Conservation (phyloP, 2,329 filamentous ascomycete species). For the Dactylellina haptotyla region DNA sequence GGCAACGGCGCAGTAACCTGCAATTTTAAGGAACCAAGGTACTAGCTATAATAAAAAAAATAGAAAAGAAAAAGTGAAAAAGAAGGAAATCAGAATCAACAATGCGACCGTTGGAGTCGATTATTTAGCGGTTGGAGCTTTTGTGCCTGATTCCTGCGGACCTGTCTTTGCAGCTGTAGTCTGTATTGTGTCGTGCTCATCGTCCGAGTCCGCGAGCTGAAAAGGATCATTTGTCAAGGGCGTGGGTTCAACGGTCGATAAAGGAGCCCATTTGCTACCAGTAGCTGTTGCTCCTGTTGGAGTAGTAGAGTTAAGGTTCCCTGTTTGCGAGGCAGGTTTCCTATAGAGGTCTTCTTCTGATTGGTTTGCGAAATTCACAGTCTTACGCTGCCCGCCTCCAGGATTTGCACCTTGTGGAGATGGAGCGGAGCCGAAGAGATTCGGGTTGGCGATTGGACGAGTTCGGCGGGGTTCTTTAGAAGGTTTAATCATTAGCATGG, state of each 20-base stretch:
- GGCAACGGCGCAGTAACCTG: too few relatives aligned
- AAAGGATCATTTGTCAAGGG: slow-evolving; percentile 97
- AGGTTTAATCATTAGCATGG: slow-evolving; percentile 19
- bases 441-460: slow-evolving; percentile 77
- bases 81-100: neutral
- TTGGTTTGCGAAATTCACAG: slow-evolving; percentile 68
- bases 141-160: slow-evolving; percentile 54
- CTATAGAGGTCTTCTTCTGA: slow-evolving; percentile 63
- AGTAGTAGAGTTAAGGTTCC: neutral
- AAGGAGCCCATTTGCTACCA: slow-evolving; percentile 93
- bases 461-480: slow-evolving; percentile 68
- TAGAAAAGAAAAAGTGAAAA: neutral
- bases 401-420: slow-evolving; percentile 63
- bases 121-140: slow-evolving; percentile 27
- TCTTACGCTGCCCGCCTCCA: slow-evolving; percentile 63
- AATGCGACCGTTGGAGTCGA: too few relatives aligned
- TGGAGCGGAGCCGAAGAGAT: slow-evolving; percentile 78
- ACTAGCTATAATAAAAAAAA: neutral
- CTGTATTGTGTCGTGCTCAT: slow-evolving; percentile 80
- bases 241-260: slow-evolving; percentile 83
- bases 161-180: slow-evolving; percentile 61
- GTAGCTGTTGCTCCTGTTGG: slow-evolving; percentile 59
- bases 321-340: slow-evolving; percentile 65
- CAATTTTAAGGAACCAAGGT: too few relatives aligned
- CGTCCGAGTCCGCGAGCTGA: slow-evolving; percentile 93